Conservation (phyloP, 2,329 filamentous ascomycete species). For the Exophiala spinifera region DNA sequence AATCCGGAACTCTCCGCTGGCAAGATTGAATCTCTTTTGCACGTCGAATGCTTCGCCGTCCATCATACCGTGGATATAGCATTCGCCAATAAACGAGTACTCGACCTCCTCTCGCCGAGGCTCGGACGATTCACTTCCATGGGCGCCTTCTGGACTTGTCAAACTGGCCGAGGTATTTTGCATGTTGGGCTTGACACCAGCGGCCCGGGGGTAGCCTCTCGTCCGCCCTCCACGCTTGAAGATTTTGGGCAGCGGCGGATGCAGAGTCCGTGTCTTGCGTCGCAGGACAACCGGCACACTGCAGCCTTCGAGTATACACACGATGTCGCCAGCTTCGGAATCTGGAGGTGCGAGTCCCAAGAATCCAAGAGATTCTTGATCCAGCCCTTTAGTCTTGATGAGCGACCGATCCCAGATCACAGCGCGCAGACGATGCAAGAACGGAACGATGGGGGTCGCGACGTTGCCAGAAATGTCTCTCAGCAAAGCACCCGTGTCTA, state of each 20-base stretch:
- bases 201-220: too few species aligned
- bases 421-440: constrained; percentile 4
- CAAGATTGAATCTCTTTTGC: not conserved
- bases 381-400: not conserved
- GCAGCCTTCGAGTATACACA: constrained; percentile 36
- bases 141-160: too few species aligned
- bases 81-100: constrained; percentile 18
- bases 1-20: not conserved
- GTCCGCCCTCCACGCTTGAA: too few species aligned
- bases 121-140: too few species aligned
- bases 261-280: not conserved
- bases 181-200: too few species aligned
- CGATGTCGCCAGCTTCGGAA: constrained; percentile 29
- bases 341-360: constrained; percentile 5
- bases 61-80: constrained; percentile 25
- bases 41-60: constrained; percentile 18
- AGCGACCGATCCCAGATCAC: constrained; percentile 11
- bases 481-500: constrained; percentile 11
- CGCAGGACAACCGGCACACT: constrained; percentile 37
- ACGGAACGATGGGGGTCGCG: not conserved
- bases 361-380: not conserved
- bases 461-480: constrained; percentile 2
- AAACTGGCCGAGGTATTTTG: too few species aligned
- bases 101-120: too few species aligned
- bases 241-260: too few species aligned